Conservation (phyloP, 768 basidiomycete genomes). For the Psilocybe sp. region DNA sequence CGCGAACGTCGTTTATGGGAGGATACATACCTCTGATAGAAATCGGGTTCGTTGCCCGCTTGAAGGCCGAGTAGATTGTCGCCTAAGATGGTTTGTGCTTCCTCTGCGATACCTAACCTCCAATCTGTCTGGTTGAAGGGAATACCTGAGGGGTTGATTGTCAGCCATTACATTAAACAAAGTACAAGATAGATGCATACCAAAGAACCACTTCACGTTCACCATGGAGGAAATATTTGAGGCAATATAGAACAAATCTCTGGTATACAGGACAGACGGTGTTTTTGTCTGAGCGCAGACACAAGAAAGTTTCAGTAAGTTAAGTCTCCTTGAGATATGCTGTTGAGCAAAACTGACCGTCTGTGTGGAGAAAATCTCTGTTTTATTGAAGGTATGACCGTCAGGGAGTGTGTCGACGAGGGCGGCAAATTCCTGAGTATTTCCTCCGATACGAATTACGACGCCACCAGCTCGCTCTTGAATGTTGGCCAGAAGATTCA, state of each 20-base stretch:
- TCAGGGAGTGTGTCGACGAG: constrained; percentile 47
- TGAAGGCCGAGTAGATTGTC: constrained; percentile 67
- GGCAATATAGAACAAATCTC: constrained; percentile 63
- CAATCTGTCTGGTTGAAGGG: constrained; percentile 69
- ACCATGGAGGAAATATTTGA: constrained; percentile 53
- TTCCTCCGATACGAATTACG: constrained; percentile 70
- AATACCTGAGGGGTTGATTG: constrained; percentile 27
- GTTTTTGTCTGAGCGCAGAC: constrained; percentile 45
- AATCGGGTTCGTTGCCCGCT: constrained; percentile 78
- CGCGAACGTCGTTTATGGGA: constrained; percentile 6
- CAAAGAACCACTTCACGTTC: constrained; percentile 57
- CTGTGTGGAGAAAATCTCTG: constrained; percentile 1
- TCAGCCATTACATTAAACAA: too few relatives aligned
- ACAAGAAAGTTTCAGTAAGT: neutral
- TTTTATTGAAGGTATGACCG: constrained; percentile 17
- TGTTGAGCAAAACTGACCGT: neutral
- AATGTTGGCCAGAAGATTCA: constrained; percentile 74
- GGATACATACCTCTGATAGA: constrained; percentile 43
- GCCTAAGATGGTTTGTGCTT: constrained; percentile 62
- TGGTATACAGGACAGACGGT: constrained; percentile 57
- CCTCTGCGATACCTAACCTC: constrained; percentile 51
- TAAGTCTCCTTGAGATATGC: too few relatives aligned
- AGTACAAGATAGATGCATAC: too few relatives aligned
- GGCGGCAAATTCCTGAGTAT: constrained; percentile 68
- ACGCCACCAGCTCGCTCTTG: constrained; percentile 59